Conservation (phyloP, 1,284 basidiomycete genomes). For the Sparassis latifolia region DNA sequence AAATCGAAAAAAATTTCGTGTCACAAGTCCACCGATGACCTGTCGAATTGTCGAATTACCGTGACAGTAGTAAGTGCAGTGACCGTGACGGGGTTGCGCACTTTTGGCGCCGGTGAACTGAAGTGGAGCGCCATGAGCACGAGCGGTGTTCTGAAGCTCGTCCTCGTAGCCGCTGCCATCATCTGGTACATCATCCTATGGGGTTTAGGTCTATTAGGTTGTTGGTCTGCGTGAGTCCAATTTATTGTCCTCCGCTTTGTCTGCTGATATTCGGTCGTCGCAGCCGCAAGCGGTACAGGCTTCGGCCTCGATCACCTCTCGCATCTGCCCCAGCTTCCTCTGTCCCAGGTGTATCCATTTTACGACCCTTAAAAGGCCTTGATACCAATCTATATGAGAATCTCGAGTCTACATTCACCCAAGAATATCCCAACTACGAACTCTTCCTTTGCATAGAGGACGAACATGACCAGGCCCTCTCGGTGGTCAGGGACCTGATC, state of each 20-base stretch:
- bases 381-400: constrained; percentile 93
- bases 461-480: constrained; percentile 75
- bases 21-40: too few species aligned
- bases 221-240: constrained; percentile 59
- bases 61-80: too few species aligned
- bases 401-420: constrained; percentile 83
- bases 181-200: constrained; percentile 73
- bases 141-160: constrained; percentile 11
- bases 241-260: neutral
- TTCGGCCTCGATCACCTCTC: constrained; percentile 59
- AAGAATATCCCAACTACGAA: constrained; percentile 87
- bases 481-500: constrained; percentile 71
- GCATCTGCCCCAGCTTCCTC: constrained; percentile 41
- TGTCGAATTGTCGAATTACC: too few species aligned
- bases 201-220: constrained; percentile 73
- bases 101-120: too few species aligned
- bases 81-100: too few species aligned
- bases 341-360: constrained; percentile 83
- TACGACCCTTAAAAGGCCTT: constrained; percentile 87
- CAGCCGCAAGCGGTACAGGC: constrained; percentile 69
- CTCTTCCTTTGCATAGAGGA: constrained; percentile 84
- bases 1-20: too few species aligned
- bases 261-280: neutral
- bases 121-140: too few species aligned
- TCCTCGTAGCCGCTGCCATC: constrained; percentile 42